Evolutionary conservation across 177 flowering plant genomes (phyloP), one percentile per base, ranked within the genome.

Genomic region (Vitis hybrid): DNA sequence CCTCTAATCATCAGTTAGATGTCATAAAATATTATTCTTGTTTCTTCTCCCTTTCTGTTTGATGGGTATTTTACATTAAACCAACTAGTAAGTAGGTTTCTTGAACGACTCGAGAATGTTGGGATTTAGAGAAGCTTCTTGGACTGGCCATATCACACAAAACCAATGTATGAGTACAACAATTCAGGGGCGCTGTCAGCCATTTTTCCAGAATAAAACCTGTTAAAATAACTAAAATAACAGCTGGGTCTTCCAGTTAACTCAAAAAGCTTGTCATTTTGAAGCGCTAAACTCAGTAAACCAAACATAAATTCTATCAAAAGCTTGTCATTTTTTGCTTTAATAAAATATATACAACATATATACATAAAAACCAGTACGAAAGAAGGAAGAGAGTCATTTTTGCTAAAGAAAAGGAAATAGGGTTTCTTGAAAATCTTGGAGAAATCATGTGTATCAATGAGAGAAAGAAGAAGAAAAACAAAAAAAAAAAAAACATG

Each of bases 171-270:
- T 61, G 66, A 69, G 59, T 69, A 59, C 59, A 51, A 18, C 22
- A 29, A 19, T 54, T 31, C 59, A 51, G 26, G 52, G 45, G 58
- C 54, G 15, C 48, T 39, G 48, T 39, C 48, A 39, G 48, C 48
- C 48, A 39, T 39, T 39, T 39, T 39, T 39, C 48, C 3, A 45
- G 26, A 14, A 3, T 5, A 64, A 64, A 64, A 18, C 56, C n/a
- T 3, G 55, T 20, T 0, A 50, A 54, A 65, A 65, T 45, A 15
- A 59, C 15, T 39, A 54, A 55, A 34, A 70, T 54, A 63, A 70
- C 62, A 63, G 62, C 66, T 61, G 65, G 14, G 26, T 61, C 71
- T 61, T 49, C 52, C 59, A 63, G 73, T 29, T 16, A 26, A 59
- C 48, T 52, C 10, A 26, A 61, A 69, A n/a, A 8, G 64, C 20